These are phyloP conservation scores for Tolypocladium sp. DNA, from an alignment of 2,329 filamentous ascomycete species.

Conservation along the genomic window DNA sequence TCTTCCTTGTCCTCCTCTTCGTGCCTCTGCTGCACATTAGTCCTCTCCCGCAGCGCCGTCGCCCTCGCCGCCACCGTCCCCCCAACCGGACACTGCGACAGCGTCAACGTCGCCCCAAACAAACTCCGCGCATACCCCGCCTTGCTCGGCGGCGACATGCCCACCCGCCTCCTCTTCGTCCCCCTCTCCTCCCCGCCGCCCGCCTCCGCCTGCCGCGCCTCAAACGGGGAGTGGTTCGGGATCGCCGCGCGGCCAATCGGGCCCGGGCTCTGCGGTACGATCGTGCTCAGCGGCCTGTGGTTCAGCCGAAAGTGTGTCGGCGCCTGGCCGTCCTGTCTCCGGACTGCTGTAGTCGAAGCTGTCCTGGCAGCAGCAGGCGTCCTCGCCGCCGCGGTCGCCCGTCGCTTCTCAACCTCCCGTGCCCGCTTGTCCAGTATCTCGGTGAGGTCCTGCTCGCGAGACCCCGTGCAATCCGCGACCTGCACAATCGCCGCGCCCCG, in stretches of 20 bases:
- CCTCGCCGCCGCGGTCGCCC: slow-evolving; percentile 33
- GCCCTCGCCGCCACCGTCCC: slow-evolving; percentile 7
- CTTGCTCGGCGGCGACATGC: slow-evolving; percentile 22
- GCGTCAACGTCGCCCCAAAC: slow-evolving; percentile 23
- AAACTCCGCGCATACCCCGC: slow-evolving; percentile 21
- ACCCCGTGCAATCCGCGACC: slow-evolving; percentile 66
- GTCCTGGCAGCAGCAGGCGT: slow-evolving; percentile 1
- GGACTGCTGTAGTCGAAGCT: slow-evolving; percentile 1
- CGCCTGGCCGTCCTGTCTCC: slow-evolving; percentile 9
- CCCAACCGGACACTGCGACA: slow-evolving; percentile 13
- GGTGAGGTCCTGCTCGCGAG: slow-evolving; percentile 67
- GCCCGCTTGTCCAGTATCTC: slow-evolving; percentile 62
- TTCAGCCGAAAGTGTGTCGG: slow-evolving; percentile 25
- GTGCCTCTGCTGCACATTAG: slow-evolving; percentile 4
- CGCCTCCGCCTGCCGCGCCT: slow-evolving; percentile 15
- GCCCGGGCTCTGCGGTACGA: slow-evolving; percentile 17
- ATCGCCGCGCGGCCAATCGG: slow-evolving; percentile 23
- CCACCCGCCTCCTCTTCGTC: slow-evolving; percentile 17
- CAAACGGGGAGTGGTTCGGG: slow-evolving; percentile 22
- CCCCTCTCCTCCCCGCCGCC: slow-evolving; percentile 7
- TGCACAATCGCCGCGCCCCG: slow-evolving; percentile 68
- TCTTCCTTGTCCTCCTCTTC: background rate
- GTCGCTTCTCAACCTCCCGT: slow-evolving; percentile 44
- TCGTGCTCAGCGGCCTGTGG: slow-evolving; percentile 33
- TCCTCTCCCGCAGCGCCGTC: slow-evolving; percentile 11